These are phyloP conservation scores for Aspergillus calidoustus DNA, from an alignment of 2,329 filamentous ascomycete genomes.

Conservation along the genomic window DNA sequence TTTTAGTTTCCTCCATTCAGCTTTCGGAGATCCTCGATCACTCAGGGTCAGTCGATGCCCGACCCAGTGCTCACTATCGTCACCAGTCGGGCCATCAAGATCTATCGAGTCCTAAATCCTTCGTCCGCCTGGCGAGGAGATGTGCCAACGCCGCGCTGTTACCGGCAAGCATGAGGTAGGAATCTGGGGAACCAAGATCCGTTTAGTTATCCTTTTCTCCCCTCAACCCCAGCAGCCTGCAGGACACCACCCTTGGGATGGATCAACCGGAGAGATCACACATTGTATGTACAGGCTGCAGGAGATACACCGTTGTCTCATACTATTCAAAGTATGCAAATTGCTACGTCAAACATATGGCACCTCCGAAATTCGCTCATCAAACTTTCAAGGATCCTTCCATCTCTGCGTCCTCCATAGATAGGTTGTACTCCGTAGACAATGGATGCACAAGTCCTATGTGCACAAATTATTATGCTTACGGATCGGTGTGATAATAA, in stretches of 20 bases:
- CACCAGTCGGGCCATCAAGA: background rate
- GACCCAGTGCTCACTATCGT: background rate
- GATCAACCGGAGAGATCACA: conserved; percentile 10
- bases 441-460: background rate
- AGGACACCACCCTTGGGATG: background rate
- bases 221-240: background rate
- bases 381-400: background rate
- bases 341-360: background rate
- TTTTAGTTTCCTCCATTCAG: background rate
- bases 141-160: background rate
- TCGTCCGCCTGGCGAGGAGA: background rate
- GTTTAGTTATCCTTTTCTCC: background rate
- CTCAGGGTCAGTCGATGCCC: background rate
- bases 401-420: background rate
- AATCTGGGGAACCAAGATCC: background rate
- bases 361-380: background rate
- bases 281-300: background rate
- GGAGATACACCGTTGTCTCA: background rate
- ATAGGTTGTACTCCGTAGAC: background rate
- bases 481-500: conserved; percentile 14
- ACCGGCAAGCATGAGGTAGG: background rate
- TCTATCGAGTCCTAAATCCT: conserved; percentile 1
- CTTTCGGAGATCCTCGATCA: background rate
- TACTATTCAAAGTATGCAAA: background rate
- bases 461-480: background rate